Conservation (phyloP, 345 rosid genomes). For the Gossypium anomalum region DNA sequence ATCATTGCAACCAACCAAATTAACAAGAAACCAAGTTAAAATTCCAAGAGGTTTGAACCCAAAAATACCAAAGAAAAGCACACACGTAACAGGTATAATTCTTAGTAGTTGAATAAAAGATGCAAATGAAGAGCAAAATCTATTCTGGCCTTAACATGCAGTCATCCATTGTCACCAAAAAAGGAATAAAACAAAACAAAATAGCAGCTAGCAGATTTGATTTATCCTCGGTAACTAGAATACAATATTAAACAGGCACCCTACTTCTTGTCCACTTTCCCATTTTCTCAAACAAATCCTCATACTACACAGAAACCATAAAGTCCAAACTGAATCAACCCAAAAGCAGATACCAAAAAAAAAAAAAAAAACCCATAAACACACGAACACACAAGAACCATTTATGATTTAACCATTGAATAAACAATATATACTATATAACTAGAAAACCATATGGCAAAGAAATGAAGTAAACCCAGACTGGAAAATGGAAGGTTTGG, state of each 20-base stretch:
- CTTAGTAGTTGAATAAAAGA: background rate
- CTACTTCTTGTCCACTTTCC: background rate
- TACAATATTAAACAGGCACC: background rate
- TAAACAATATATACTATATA: background rate
- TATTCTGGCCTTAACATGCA: background rate
- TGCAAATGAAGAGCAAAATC: conserved; percentile 3
- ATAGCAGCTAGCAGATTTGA: background rate
- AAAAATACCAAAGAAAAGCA: background rate
- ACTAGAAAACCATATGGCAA: background rate
- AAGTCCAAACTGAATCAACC: background rate
- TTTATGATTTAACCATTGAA: background rate
- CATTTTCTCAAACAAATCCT: conserved; percentile 5
- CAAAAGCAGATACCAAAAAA: background rate
- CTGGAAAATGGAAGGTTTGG: background rate
- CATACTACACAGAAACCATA: background rate
- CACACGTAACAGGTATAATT: background rate
- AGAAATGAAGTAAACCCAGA: background rate
- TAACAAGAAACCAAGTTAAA: conserved; percentile 7
- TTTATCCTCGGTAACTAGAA: background rate
- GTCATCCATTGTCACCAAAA: background rate
- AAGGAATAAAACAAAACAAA: background rate
- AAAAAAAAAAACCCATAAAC: too few relatives aligned
- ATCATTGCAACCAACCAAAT: background rate
- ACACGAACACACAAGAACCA: background rate
- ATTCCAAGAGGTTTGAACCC: background rate